phyloP scores from a whole-genome alignment of 768 basidiomycete genomes.

The Tubosaeta sp. region DNA sequence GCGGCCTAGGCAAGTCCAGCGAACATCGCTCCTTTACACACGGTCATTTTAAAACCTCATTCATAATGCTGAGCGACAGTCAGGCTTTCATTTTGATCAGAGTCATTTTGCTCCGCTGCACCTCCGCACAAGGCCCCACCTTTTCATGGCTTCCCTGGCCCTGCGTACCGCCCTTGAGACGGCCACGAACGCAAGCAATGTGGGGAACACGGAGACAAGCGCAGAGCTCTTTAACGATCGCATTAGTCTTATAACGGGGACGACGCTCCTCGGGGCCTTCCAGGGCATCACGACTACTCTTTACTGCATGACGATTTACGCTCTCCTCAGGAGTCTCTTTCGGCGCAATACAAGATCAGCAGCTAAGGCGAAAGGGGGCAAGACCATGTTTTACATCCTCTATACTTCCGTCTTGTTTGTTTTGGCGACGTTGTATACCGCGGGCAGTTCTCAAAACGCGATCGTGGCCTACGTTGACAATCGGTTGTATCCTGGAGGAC shows the following conservation, averaged over 20 bases:
- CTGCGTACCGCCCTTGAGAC: slow-evolving; percentile 4
- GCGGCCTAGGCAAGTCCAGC: neutral
- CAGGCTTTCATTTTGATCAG: slow-evolving; percentile 11
- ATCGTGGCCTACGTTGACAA: slow-evolving; percentile 29
- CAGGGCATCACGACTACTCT: slow-evolving; percentile 21
- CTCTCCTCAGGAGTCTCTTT: slow-evolving; percentile 19
- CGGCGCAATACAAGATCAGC: slow-evolving; percentile 3
- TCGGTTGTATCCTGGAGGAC: slow-evolving; percentile 24
- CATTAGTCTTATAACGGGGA: slow-evolving; percentile 22
- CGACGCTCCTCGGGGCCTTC: slow-evolving; percentile 19
- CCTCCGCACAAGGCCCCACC: slow-evolving; percentile 5
- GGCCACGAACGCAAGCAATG: slow-evolving; percentile 6
- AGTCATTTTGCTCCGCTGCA: slow-evolving; percentile 1
- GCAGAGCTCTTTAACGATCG: slow-evolving; percentile 17
- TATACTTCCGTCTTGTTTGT: slow-evolving; percentile 28
- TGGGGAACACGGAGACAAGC: neutral
- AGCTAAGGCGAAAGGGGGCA: slow-evolving; percentile 8
- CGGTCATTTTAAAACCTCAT: slow-evolving; percentile 22
- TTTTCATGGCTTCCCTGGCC: slow-evolving; percentile 4
- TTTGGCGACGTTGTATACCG: slow-evolving; percentile 25
- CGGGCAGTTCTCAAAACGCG: slow-evolving; percentile 26
- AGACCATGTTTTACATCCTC: slow-evolving; percentile 23
- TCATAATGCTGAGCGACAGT: slow-evolving; percentile 13
- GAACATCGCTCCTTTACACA: slow-evolving; percentile 11
- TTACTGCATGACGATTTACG: slow-evolving; percentile 17